Conservation (phyloP, 306 rosid genomes). For the Sphenostylis stenocarpa region DNA sequence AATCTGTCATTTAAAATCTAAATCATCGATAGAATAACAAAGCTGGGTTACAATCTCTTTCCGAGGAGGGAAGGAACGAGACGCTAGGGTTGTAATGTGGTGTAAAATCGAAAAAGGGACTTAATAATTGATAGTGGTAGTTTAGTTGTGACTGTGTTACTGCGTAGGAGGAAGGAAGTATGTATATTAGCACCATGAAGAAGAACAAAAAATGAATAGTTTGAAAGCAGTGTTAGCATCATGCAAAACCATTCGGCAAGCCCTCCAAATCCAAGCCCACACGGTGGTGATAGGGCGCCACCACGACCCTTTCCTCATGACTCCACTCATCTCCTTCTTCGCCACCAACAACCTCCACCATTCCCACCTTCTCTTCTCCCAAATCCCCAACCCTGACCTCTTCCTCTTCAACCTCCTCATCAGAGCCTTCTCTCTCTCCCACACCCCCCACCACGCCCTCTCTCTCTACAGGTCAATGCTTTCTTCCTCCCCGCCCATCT, state of each 20-base stretch:
- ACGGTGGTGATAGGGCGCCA: slow-evolving; percentile 31
- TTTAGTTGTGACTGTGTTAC: too few relatives aligned
- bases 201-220: neutral
- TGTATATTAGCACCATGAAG: neutral
- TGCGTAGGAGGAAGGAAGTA: neutral
- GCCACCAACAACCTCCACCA: slow-evolving; percentile 2
- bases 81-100: too few relatives aligned
- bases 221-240: slow-evolving; percentile 32
- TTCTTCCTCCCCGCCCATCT: neutral
- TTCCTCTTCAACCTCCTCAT: slow-evolving; percentile 47
- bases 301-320: slow-evolving; percentile 29
- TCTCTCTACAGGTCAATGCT: slow-evolving; percentile 45
- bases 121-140: too few relatives aligned
- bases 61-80: too few relatives aligned
- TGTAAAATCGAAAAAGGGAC: too few relatives aligned
- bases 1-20: too few relatives aligned
- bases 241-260: slow-evolving; percentile 41
- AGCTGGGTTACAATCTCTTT: too few relatives aligned
- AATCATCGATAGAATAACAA: too few relatives aligned
- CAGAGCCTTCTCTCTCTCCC: slow-evolving; percentile 34
- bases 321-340: slow-evolving; percentile 37
- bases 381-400: slow-evolving; percentile 33
- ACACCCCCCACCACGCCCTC: slow-evolving; percentile 28
- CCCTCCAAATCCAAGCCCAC: slow-evolving; percentile 45
- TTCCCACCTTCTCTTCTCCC: slow-evolving; percentile 39